These are phyloP conservation scores for Tulasnella sp. DNA, from an alignment of 768 basidiomycete species.

Conservation along the genomic window DNA sequence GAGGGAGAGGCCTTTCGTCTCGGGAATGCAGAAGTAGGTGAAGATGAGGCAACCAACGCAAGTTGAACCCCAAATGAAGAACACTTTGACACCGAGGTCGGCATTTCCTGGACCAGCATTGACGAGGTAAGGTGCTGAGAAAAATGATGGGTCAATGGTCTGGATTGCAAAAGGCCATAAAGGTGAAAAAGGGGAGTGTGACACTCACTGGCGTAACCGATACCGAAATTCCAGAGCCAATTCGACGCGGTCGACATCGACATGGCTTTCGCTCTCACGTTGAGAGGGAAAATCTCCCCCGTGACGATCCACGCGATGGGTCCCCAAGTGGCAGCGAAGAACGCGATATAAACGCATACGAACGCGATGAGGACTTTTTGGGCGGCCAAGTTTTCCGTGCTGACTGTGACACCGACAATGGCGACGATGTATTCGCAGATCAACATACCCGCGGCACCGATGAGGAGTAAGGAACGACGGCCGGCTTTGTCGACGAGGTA, in stretches of 20 bases:
- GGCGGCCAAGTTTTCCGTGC: constrained; percentile 27
- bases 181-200: constrained; percentile 16
- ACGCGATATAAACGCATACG: background rate
- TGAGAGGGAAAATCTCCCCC: background rate
- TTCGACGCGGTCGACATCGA: background rate
- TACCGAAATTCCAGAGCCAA: constrained; percentile 28
- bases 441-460: constrained; percentile 67
- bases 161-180: constrained; percentile 35
- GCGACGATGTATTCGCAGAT: constrained; percentile 43
- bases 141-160: too few species aligned
- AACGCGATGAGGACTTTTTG: background rate
- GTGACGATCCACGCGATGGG: background rate
- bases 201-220: constrained; percentile 35
- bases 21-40: constrained; percentile 67
- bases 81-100: background rate
- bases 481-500: constrained; percentile 68
- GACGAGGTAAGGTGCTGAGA: constrained; percentile 15
- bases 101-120: background rate
- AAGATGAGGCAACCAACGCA: constrained; percentile 69
- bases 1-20: constrained; percentile 66
- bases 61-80: background rate
- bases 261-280: background rate
- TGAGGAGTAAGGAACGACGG: constrained; percentile 59
- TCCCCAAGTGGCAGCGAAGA: constrained; percentile 1
- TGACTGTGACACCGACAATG: constrained; percentile 56